phyloP scores from a whole-genome alignment of 495 filamentous ascomycete species.

The Talaromyces proteolyticus region DNA sequence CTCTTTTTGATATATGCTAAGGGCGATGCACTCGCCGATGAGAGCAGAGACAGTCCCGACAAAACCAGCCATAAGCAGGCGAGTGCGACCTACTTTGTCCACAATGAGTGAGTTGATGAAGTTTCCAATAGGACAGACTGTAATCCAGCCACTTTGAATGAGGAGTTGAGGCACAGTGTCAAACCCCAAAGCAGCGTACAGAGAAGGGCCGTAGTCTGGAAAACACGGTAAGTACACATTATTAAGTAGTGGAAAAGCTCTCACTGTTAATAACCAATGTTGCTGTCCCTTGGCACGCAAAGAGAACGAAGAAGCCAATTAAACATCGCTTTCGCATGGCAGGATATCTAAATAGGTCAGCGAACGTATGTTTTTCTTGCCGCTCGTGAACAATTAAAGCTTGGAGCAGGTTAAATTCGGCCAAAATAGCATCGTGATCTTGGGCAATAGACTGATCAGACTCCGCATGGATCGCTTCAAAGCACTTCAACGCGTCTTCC shows the following conservation, averaged over 20 bases:
- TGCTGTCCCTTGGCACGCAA: constrained; percentile 24
- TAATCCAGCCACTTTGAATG: neutral
- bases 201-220: constrained; percentile 3
- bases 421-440: constrained; percentile 52
- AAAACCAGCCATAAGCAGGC: constrained; percentile 10
- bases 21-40: neutral
- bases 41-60: constrained; percentile 10
- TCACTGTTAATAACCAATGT: constrained; percentile 26
- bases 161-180: constrained; percentile 5
- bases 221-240: neutral
- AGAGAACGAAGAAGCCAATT: constrained; percentile 2
- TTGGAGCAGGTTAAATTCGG: constrained; percentile 47
- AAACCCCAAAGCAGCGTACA: constrained; percentile 6
- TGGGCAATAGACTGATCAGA: constrained; percentile 60
- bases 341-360: constrained; percentile 70
- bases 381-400: constrained; percentile 57
- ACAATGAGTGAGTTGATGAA: constrained; percentile 48
- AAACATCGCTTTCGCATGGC: constrained; percentile 38
- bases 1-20: neutral
- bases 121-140: constrained; percentile 3
- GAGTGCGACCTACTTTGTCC: constrained; percentile 40
- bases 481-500: constrained; percentile 45
- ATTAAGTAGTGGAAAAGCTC: neutral
- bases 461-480: constrained; percentile 47
- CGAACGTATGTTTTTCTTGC: constrained; percentile 52